Evolutionary conservation across 108 stramenopile genomes (phyloP).

Genomic region (Stephanodiscus triporus): DNA sequence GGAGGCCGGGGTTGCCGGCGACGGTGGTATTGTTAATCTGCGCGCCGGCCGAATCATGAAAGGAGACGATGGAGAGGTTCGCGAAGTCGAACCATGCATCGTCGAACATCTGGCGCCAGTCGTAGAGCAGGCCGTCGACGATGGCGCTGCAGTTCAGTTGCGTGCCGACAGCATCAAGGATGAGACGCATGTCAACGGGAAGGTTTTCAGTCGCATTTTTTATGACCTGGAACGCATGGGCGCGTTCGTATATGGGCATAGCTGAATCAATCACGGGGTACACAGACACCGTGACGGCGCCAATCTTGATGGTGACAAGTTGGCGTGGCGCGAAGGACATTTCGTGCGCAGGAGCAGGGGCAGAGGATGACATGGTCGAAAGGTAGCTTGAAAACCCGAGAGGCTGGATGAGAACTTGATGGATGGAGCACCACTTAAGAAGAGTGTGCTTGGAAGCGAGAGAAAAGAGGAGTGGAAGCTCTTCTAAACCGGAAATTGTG

Average conservation of each 20-base stretch:
- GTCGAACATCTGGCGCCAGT: background rate
- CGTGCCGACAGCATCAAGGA: background rate
- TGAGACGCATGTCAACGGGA: background rate
- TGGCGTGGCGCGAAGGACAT: background rate
- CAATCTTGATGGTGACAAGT: background rate
- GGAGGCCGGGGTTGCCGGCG: background rate
- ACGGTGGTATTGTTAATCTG: background rate
- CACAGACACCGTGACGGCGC: background rate
- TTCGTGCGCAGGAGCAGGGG: background rate
- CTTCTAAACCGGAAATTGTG: too few species aligned
- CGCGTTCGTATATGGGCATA: background rate
- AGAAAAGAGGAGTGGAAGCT: too few species aligned
- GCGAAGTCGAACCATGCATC: background rate
- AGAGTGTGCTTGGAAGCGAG: too few species aligned
- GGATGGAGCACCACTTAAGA: conserved; percentile 16
- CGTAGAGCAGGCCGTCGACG: background rate
- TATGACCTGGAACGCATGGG: background rate
- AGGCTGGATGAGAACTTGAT: conserved; percentile 22
- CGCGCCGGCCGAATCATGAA: background rate
- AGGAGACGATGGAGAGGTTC: background rate
- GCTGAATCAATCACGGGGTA: background rate
- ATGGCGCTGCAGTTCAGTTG: background rate
- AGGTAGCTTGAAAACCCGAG: too few species aligned
- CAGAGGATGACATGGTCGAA: too few species aligned
- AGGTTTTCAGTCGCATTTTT: background rate